A percentile compares a stretch with the other conserved stretches of the same genome.
Conservation (phyloP, 768 basidiomycete genomes). For the Collybia sp. region DNA sequence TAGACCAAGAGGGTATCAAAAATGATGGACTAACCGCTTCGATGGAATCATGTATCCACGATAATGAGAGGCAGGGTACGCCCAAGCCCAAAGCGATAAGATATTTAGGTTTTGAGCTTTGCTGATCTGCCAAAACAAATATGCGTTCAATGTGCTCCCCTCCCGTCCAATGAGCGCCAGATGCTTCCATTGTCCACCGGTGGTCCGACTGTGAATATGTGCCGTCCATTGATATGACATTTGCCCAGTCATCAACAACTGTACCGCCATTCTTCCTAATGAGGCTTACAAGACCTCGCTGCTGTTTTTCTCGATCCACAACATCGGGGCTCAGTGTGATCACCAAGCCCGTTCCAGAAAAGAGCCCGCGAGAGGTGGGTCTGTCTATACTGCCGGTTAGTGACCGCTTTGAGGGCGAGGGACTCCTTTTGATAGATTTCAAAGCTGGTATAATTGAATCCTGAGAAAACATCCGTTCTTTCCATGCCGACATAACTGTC, state of each 20-base stretch:
- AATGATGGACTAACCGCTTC: constrained; percentile 19
- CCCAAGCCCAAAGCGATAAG: constrained; percentile 81
- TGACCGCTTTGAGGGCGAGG: constrained; percentile 42
- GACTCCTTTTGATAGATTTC: constrained; percentile 25
- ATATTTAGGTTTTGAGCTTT: constrained; percentile 73
- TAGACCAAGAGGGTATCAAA: neutral
- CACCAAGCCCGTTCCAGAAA: constrained; percentile 52
- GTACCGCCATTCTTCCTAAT: constrained; percentile 51
- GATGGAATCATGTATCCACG: constrained; percentile 46
- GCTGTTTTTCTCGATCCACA: constrained; percentile 32
- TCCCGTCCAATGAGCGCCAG: constrained; percentile 43
- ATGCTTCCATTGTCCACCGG: constrained; percentile 46
- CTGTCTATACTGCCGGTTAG: constrained; percentile 30
- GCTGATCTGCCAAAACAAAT: constrained; percentile 65
- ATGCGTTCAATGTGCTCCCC: constrained; percentile 43
- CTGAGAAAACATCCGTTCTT: constrained; percentile 39
- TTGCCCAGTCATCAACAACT: constrained; percentile 60
- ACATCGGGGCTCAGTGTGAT: constrained; percentile 44
- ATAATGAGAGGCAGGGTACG: constrained; percentile 69
- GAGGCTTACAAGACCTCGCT: constrained; percentile 32
- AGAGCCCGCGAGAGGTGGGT: constrained; percentile 26
- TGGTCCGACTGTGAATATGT: constrained; percentile 34
- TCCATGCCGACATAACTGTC: constrained; percentile 48
- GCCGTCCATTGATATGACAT: constrained; percentile 54
- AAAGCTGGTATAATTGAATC: constrained; percentile 39